A percentile compares a stretch with the other conserved stretches of the same genome.
Evolutionary conservation across 441 rosid species (phyloP).

Genomic region (Corymbia citriodora): DNA sequence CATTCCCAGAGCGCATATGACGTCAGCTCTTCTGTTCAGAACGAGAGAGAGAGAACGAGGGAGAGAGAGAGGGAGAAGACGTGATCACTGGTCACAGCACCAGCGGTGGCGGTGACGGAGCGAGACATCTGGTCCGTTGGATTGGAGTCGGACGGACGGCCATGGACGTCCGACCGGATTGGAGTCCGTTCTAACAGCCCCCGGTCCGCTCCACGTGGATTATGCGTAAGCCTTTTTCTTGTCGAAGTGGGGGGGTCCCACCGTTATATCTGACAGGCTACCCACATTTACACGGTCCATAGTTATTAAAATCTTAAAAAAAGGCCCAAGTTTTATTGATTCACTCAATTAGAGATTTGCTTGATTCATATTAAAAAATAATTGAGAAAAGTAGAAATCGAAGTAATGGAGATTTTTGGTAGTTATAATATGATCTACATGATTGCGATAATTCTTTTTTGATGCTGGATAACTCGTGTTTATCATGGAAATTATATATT

Average conservation of each 20-base stretch:
- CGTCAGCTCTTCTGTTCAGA: not conserved
- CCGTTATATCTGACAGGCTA: not conserved
- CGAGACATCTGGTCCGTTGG: not conserved
- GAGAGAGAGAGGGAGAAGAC: not conserved
- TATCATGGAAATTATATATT: not conserved
- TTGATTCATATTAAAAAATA: not conserved
- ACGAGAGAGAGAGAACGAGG: not conserved
- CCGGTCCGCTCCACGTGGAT: not conserved
- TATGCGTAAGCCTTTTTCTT: not conserved
- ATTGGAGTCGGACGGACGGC: not conserved
- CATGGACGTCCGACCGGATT: not conserved
- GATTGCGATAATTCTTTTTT: not conserved
- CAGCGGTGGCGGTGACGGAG: not conserved
- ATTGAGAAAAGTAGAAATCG: not conserved
- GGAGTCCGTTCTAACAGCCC: not conserved
- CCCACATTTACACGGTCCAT: not conserved
- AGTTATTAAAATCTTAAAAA: no score
- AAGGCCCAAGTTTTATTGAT: no score
- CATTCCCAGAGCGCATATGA: not conserved
- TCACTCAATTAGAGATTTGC: not conserved
- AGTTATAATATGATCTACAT: not conserved
- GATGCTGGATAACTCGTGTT: not conserved
- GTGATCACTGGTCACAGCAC: not conserved
- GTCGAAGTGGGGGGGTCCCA: not conserved
- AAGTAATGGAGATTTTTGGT: not conserved